Conservation (phyloP, 768 basidiomycete genomes). For the Leccinum rimulosum region DNA sequence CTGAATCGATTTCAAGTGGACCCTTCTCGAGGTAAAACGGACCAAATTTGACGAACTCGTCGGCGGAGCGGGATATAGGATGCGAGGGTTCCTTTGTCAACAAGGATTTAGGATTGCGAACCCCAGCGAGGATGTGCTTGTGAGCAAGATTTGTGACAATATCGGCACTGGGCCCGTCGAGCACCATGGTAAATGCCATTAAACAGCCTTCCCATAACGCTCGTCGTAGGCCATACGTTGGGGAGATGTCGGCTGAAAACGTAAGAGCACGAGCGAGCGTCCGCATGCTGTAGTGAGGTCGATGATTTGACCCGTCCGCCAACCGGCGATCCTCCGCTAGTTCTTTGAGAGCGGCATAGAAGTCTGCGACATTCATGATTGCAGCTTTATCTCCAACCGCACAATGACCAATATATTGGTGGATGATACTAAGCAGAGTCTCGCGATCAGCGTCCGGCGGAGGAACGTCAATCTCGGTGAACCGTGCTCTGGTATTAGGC, state of each 20-base stretch:
- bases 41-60: slow-evolving; percentile 78
- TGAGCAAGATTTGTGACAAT: slow-evolving; percentile 68
- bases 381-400: slow-evolving; percentile 83
- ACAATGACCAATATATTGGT: slow-evolving; percentile 82
- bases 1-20: slow-evolving; percentile 54
- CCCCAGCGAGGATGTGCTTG: slow-evolving; percentile 72
- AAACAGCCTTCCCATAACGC: slow-evolving; percentile 95
- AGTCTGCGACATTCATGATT: slow-evolving; percentile 89
- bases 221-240: slow-evolving; percentile 74
- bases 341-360: slow-evolving; percentile 79
- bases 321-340: slow-evolving; percentile 72
- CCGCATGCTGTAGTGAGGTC: slow-evolving; percentile 97
- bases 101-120: slow-evolving; percentile 77
- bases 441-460: slow-evolving; percentile 91
- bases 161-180: slow-evolving; percentile 70
- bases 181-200: slow-evolving; percentile 97
- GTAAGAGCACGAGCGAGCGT: slow-evolving; percentile 88
- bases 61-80: slow-evolving; percentile 42
- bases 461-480: slow-evolving; percentile 95
- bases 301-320: slow-evolving; percentile 89
- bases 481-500: slow-evolving; percentile 82
- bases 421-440: slow-evolving; percentile 81
- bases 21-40: slow-evolving; percentile 90
- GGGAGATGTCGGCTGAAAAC: slow-evolving; percentile 82
- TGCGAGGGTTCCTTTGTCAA: slow-evolving; percentile 65